Base-by-base conservation (phyloP, 352 stramenopile species). In the Pythium dissimile region DNA sequence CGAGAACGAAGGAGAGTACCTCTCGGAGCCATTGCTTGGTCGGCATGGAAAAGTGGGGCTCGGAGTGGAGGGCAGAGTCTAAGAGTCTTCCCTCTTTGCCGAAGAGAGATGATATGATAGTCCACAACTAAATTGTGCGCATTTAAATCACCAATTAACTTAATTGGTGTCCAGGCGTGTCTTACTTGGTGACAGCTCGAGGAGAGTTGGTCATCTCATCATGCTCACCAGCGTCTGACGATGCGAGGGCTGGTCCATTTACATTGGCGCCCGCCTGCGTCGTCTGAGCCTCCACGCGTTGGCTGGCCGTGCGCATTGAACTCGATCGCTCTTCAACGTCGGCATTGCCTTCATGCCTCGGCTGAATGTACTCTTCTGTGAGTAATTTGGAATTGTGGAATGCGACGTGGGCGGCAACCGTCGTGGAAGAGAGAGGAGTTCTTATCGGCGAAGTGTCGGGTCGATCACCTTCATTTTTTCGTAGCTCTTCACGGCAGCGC, bases 21-120 rank as follows among this genome's bases (percentile, higher is more conserved):
- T 86, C 18, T 64, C 66, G 1, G 79, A 90, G 46, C 72, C 78
- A 2, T 54, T 89, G 28, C 63, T 91, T 5, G 51, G 60, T 35
- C 54, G 54, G 6, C 34, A 43, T 2, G 51, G 38, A 13, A 53
- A 41, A 4, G 21, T 34, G 13, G 38, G 43, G 10, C 59, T 34
- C 18, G 49, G 35, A 3, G 44, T 32, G 23, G 45, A 61, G n/a
- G n/a, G n/a, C n/a, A n/a, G n/a, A n/a, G n/a, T n/a, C n/a, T n/a
- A n/a, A n/a, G n/a, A n/a, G n/a, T n/a, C n/a, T n/a, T n/a, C n/a
- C n/a, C n/a, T n/a, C n/a, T n/a, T n/a, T n/a, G n/a, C n/a, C n/a
- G n/a, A n/a, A n/a, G n/a, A n/a, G n/a, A n/a, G n/a, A n/a, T n/a
- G n/a, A n/a, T n/a, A n/a, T n/a, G n/a, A n/a, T n/a, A n/a, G n/a